Evolutionary conservation across 2,329 filamentous ascomycete genomes (phyloP).

Genomic region (Pyrenochaeta sp.): DNA sequence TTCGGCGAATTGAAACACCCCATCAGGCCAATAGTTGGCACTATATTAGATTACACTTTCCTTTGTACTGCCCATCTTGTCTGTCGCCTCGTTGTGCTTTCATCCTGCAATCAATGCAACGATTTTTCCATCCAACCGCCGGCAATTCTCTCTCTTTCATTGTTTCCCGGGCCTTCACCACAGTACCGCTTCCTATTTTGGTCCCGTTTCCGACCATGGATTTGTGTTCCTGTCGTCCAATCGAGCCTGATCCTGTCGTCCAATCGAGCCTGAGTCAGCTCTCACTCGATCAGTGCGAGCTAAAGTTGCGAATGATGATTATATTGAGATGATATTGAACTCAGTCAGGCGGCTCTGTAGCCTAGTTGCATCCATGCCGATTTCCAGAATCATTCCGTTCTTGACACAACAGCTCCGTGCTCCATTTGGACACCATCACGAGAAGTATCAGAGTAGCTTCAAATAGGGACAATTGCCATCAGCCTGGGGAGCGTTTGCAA

Average conservation of each 20-base stretch:
- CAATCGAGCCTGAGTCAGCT: slow-evolving; percentile 11
- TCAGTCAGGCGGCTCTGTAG: slow-evolving; percentile 18
- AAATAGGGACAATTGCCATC: too few species aligned
- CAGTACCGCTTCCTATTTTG: slow-evolving; percentile 6
- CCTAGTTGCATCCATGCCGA: slow-evolving; percentile 12
- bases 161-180: slow-evolving; percentile 1
- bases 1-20: slow-evolving; percentile 32
- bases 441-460: slow-evolving; percentile 10
- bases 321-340: slow-evolving; percentile 25
- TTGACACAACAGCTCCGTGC: slow-evolving; percentile 27
- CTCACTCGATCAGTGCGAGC: slow-evolving; percentile 17
- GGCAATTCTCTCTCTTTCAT: slow-evolving; percentile 26
- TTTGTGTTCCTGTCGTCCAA: background rate
- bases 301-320: slow-evolving; percentile 3
- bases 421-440: slow-evolving; percentile 28
- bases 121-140: slow-evolving; percentile 37
- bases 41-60: slow-evolving; percentile 44
- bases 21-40: slow-evolving; percentile 27
- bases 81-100: slow-evolving; percentile 16
- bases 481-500: too few species aligned
- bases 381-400: background rate
- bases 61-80: slow-evolving; percentile 14
- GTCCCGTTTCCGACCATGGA: slow-evolving; percentile 1
- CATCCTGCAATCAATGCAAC: slow-evolving; percentile 31
- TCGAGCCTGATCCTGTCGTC: background rate